Conservation (phyloP, 1,284 basidiomycete species). For the Inonotus obliquus region DNA sequence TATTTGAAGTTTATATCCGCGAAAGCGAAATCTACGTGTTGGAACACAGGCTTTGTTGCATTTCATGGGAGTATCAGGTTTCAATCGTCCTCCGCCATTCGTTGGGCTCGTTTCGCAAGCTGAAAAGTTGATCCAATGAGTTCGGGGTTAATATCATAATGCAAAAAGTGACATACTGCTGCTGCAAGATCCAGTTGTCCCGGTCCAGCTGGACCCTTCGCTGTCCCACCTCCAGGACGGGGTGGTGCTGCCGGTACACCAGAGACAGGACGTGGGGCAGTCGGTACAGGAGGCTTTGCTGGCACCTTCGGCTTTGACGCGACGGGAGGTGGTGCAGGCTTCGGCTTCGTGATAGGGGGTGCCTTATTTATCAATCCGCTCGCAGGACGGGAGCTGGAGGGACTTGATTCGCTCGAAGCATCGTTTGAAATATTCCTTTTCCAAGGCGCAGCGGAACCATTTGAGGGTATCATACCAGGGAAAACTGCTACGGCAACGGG, state of each 20-base stretch:
- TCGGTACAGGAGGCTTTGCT: constrained; percentile 57
- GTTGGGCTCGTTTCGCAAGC: constrained; percentile 70
- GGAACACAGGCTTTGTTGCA: too few relatives aligned
- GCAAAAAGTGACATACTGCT: constrained; percentile 44
- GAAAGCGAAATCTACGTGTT: neutral
- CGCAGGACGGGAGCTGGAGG: constrained; percentile 50
- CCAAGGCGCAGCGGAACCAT: constrained; percentile 70
- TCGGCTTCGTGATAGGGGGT: constrained; percentile 52
- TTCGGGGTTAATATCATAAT: constrained; percentile 14
- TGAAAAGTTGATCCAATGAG: constrained; percentile 27
- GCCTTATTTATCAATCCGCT: constrained; percentile 45
- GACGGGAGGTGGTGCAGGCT: constrained; percentile 44
- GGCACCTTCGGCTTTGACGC: constrained; percentile 46
- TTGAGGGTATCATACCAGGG: constrained; percentile 60
- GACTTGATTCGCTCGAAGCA: constrained; percentile 37
- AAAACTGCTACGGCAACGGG: constrained; percentile 60
- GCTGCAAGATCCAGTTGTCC: constrained; percentile 84
- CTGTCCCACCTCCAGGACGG: constrained; percentile 29
- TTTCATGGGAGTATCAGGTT: constrained; percentile 16
- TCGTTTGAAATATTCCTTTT: constrained; percentile 47
- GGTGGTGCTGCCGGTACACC: constrained; percentile 22
- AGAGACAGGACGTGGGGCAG: constrained; percentile 43
- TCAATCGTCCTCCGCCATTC: constrained; percentile 43
- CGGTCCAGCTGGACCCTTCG: constrained; percentile 33
- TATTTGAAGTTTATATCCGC: neutral